Base-by-base conservation (phyloP, 1,284 basidiomycete species). In the Mrakiaceae sp. region DNA sequence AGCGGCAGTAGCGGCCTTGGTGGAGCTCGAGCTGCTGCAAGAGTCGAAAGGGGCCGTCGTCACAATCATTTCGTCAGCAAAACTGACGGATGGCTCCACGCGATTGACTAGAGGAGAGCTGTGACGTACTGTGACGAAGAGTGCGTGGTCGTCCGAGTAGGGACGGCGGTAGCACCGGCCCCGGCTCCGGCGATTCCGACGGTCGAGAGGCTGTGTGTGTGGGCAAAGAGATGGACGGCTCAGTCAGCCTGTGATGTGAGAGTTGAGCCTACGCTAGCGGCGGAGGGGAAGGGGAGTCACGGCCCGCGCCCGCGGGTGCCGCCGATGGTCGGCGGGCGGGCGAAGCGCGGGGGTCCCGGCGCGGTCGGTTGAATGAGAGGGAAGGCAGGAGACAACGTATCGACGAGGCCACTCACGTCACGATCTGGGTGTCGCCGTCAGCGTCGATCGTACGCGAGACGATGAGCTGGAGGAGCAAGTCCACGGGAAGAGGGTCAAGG, bases 401-500 rank as follows among this genome's bases (percentile, higher is more conserved):
- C 9, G 10, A 12, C 12, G 40, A 48, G 16, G 11, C 42, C 6
- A 52, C 63, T 49, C 48, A 64, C 63, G 52, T 55, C 5, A 16
- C 42, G 53, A 47, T 43, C 16, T 14, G 4, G 39, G 57, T 49
- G 14, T 14, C 57, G 39, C 63, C 63, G 51, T 49, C 52, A 14
- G 63, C 57, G 42, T 53, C 44, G 8, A 52, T 44, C 5, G 63
- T 64, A 8, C 16, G 27, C 40, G 63, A 64, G 46, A 64, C 50
- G 39, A 64, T 40, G 43, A 64, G 40, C 63, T 64, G 40, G 52
- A 43, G 40, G 8, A 63, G 54, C 10, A 49, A 10, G 14, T 14
- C 2, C 16, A 14, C 55, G n/a, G 55, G n/a, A 6, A 16, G 5
- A 43, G 40, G 5, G 11, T 27, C 16, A 27, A 43, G 11, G 5